These are phyloP conservation scores for Phaeophleospora eucalypticola DNA, from an alignment of 2,329 filamentous ascomycete genomes.

Conservation along the genomic window DNA sequence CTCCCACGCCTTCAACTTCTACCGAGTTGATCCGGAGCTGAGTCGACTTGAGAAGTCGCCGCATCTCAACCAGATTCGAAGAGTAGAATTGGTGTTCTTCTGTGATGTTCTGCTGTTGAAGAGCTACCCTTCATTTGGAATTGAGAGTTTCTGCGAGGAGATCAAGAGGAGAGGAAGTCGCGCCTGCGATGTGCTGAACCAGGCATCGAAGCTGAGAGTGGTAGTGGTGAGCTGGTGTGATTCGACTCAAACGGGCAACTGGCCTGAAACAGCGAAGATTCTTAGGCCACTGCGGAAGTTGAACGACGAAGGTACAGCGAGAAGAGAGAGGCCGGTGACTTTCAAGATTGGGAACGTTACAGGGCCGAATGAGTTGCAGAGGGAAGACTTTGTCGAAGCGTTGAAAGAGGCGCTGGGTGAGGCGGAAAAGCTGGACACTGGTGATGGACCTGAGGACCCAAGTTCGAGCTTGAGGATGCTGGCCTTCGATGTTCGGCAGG, in stretches of 20 bases:
- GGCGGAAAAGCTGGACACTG: constrained; percentile 9
- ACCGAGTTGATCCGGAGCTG: constrained; percentile 32
- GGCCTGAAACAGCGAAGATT: constrained; percentile 28
- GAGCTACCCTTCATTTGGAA: constrained; percentile 30
- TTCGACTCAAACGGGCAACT: constrained; percentile 25
- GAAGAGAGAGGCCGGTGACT: constrained; percentile 8
- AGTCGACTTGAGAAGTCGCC: constrained; percentile 22
- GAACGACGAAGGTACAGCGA: constrained; percentile 3
- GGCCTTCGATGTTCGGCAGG: constrained; percentile 28
- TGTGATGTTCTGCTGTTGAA: constrained; percentile 30
- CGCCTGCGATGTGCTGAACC: constrained; percentile 28
- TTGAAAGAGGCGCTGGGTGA: constrained; percentile 22
- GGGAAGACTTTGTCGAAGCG: constrained; percentile 19
- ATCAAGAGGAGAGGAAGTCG: constrained; percentile 26
- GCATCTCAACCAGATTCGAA: constrained; percentile 23
- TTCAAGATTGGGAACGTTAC: constrained; percentile 27
- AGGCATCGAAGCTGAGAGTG: constrained; percentile 20
- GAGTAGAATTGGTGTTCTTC: constrained; percentile 34
- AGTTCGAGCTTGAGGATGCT: constrained; percentile 21
- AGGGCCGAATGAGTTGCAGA: constrained; percentile 23
- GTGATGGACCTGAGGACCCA: constrained; percentile 11
- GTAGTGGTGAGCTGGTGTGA: constrained; percentile 33
- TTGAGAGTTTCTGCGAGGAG: constrained; percentile 29
- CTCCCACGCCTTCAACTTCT: constrained; percentile 36
- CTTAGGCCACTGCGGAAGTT: constrained; percentile 23